Percentiles rank a stretch among this genome's conserved stretches.
Evolutionary conservation across 495 filamentous ascomycete genomes (phyloP).

Genomic region (Hyaloscypha bicolor): DNA sequence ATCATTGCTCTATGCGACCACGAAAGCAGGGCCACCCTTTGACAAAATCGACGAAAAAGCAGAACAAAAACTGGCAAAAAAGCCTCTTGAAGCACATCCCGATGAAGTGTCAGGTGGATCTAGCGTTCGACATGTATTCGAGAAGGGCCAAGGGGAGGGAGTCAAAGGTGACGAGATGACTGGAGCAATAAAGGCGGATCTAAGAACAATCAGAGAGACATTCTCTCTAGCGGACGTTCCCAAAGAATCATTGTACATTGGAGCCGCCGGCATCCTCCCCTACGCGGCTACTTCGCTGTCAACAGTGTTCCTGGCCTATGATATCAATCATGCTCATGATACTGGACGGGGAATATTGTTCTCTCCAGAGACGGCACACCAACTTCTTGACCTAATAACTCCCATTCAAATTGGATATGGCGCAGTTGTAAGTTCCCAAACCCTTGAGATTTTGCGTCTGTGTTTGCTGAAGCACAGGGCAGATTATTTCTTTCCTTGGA

Average conservation of each 20-base stretch:
- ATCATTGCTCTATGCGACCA: conserved; percentile 33
- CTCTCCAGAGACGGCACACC: conserved; percentile 68
- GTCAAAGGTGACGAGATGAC: conserved; percentile 47
- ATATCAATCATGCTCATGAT: conserved; percentile 65
- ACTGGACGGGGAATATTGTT: conserved; percentile 59
- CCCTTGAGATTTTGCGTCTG: neutral
- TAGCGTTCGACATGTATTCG: conserved; percentile 55
- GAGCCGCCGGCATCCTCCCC: conserved; percentile 85
- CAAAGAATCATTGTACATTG: conserved; percentile 76
- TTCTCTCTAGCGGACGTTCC: conserved; percentile 80
- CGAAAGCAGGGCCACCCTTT: conserved; percentile 25
- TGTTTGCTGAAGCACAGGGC: conserved; percentile 16
- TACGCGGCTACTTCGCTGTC: conserved; percentile 86
- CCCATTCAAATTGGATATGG: conserved; percentile 93
- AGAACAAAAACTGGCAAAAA: conserved; percentile 51
- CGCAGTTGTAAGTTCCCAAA: conserved; percentile 67
- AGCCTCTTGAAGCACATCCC: conserved; percentile 57
- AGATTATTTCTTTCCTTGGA: conserved; percentile 95
- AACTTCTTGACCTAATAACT: conserved; percentile 78
- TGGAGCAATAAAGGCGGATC: conserved; percentile 68
- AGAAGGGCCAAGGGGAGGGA: conserved; percentile 34
- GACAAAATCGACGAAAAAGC: conserved; percentile 51
- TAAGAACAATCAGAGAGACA: conserved; percentile 82
- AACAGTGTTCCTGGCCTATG: conserved; percentile 85
- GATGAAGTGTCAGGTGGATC: conserved; percentile 61